Percentiles rank a stretch among this genome's conserved stretches.
Conservation (phyloP, 148 eudicot genomes). For the Oxyria digyna region DNA sequence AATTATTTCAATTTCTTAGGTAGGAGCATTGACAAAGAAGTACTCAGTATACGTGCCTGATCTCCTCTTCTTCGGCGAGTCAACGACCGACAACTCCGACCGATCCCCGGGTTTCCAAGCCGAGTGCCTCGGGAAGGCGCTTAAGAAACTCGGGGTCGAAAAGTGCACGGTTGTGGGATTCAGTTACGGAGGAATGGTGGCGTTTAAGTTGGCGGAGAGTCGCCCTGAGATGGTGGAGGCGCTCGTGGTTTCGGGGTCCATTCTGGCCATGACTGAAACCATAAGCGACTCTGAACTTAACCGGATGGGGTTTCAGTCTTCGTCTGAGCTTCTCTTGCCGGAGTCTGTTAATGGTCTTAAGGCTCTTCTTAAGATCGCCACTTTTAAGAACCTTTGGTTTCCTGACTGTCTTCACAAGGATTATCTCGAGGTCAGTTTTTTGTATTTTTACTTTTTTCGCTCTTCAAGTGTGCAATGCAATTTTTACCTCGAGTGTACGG, state of each 20-base stretch:
- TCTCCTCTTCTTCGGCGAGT: slow-evolving; percentile 82
- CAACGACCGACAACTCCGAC: slow-evolving; percentile 25
- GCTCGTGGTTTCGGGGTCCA: slow-evolving; percentile 72
- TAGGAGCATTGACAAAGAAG: slow-evolving; percentile 54
- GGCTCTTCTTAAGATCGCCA: slow-evolving; percentile 67
- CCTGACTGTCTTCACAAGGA: slow-evolving; percentile 69
- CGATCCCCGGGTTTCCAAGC: slow-evolving; percentile 39
- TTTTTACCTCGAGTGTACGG: too few relatives aligned
- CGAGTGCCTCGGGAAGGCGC: slow-evolving; percentile 42
- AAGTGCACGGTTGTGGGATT: slow-evolving; percentile 72
- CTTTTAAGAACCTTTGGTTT: slow-evolving; percentile 77
- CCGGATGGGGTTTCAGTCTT: slow-evolving; percentile 56
- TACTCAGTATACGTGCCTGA: slow-evolving; percentile 76
- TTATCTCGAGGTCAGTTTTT: slow-evolving; percentile 49
- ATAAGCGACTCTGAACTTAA: slow-evolving; percentile 43
- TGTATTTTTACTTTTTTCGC: too few relatives aligned
- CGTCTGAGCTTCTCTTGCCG: slow-evolving; percentile 79
- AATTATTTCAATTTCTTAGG: not conserved
- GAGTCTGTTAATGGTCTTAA: slow-evolving; percentile 64
- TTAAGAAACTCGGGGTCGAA: slow-evolving; percentile 47
- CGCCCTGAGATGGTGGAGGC: slow-evolving; percentile 58
- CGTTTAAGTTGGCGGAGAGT: slow-evolving; percentile 71
- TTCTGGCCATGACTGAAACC: slow-evolving; percentile 79
- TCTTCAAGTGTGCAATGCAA: too few relatives aligned
- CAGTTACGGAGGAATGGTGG: slow-evolving; percentile 95